Conservation (phyloP, 1,284 basidiomycete genomes). For the Naganishia albida region DNA sequence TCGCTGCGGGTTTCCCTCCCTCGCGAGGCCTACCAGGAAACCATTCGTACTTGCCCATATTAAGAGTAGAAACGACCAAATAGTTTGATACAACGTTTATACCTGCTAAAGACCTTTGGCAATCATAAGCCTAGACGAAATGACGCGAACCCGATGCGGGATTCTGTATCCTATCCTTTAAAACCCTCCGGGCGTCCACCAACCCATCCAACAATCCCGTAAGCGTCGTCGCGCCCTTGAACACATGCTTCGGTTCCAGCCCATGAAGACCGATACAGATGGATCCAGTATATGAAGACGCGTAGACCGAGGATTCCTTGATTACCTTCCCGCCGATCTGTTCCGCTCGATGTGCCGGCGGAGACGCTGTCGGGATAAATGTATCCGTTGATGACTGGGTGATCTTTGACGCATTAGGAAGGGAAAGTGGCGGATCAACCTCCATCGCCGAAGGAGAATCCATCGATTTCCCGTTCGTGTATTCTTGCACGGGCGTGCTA, state of each 20-base stretch:
- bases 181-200: conserved; percentile 13
- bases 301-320: conserved; percentile 29
- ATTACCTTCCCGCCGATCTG: not conserved
- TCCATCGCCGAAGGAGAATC: conserved; percentile 28
- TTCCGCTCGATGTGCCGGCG: not conserved
- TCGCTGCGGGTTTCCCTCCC: too few relatives aligned
- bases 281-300: conserved; percentile 27
- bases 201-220: conserved; percentile 28
- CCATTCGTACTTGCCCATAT: not conserved
- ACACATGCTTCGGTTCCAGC: conserved; percentile 19
- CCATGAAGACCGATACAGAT: conserved; percentile 32
- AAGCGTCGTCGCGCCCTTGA: conserved; percentile 29
- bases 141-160: not conserved
- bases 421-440: conserved; percentile 17
- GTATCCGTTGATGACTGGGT: conserved; percentile 10
- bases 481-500: not conserved
- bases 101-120: not conserved
- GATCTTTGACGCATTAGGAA: conserved; percentile 28
- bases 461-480: not conserved
- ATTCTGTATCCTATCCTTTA: conserved; percentile 13
- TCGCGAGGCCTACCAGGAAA: too few relatives aligned
- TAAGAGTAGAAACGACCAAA: not conserved
- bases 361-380: conserved; percentile 18
- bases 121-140: conserved; percentile 4
- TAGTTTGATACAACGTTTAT: not conserved